Percentiles rank a stretch among this genome's conserved stretches.
Evolutionary conservation across 1,139 yeast species (phyloP).

Genomic region (Hemisphaericaspora lyxosophila): DNA sequence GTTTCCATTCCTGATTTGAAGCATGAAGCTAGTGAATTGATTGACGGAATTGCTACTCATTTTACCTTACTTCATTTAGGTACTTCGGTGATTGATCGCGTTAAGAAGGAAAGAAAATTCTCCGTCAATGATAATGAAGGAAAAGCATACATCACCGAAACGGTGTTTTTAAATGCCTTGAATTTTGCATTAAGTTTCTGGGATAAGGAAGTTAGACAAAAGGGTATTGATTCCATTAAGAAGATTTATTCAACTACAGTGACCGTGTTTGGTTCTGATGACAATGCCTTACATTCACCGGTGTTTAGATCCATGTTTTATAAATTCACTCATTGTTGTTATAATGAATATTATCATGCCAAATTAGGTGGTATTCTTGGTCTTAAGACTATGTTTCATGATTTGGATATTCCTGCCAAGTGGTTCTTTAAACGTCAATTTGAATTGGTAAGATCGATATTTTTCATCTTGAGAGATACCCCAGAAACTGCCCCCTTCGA

Average conservation of each 20-base stretch:
- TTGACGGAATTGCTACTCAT: constrained; percentile 73
- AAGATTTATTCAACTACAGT: constrained; percentile 62
- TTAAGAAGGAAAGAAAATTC: constrained; percentile 69
- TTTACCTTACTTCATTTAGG: constrained; percentile 76
- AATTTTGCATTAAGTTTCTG: constrained; percentile 81
- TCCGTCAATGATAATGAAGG: constrained; percentile 82
- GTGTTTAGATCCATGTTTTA: constrained; percentile 75
- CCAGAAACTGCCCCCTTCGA: constrained; percentile 85
- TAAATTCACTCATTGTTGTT: constrained; percentile 86
- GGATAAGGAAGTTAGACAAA: constrained; percentile 63
- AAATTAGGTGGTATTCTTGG: constrained; percentile 92
- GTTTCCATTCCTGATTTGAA: constrained; percentile 73
- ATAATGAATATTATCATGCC: constrained; percentile 79
- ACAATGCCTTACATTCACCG: constrained; percentile 69
- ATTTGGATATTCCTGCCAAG: constrained; percentile 61
- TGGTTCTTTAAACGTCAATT: constrained; percentile 80
- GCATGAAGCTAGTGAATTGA: constrained; percentile 62
- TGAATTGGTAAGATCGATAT: constrained; percentile 81
- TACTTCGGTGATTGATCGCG: constrained; percentile 67
- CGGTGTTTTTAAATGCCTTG: constrained; percentile 70
- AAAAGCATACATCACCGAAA: constrained; percentile 64
- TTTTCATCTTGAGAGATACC: constrained; percentile 88
- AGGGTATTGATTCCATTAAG: constrained; percentile 69
- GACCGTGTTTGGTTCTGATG: constrained; percentile 58
- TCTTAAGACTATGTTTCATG: constrained; percentile 67